Percentiles rank a stretch among this genome's conserved stretches.
Conservation (phyloP, 345 rosid species). For the Linum tenue region DNA sequence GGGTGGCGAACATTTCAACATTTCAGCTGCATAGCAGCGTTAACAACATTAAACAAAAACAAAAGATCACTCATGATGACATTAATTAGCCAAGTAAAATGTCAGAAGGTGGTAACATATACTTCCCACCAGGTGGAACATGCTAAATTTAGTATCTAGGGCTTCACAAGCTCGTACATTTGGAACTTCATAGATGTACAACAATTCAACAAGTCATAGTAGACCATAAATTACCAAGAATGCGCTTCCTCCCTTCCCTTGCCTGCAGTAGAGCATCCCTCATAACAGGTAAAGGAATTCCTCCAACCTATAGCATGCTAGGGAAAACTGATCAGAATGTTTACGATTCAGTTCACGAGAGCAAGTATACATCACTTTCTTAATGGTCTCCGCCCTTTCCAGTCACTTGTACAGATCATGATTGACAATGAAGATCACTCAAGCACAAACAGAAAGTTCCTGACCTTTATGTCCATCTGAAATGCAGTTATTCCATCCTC, state of each 20-base stretch:
- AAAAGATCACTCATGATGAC: neutral
- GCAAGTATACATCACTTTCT: too few relatives aligned
- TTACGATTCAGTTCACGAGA: neutral
- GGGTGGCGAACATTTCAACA: slow-evolving; percentile 76
- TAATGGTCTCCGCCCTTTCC: too few relatives aligned
- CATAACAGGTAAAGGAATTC: slow-evolving; percentile 79
- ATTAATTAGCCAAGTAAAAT: slow-evolving; percentile 1
- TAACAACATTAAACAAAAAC: neutral
- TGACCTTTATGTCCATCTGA: slow-evolving; percentile 99
- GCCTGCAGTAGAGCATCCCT: slow-evolving; percentile 80
- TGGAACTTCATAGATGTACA: neutral
- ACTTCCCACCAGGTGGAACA: neutral
- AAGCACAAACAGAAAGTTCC: slow-evolving; percentile 1
- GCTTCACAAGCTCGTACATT: neutral
- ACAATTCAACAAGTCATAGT: neutral
- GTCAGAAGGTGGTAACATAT: too few relatives aligned
- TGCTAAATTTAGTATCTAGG: neutral
- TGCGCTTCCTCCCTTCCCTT: slow-evolving; percentile 70
- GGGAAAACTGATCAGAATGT: slow-evolving; percentile 1
- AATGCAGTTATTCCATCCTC: slow-evolving; percentile 91
- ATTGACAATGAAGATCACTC: neutral
- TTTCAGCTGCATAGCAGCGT: slow-evolving; percentile 53
- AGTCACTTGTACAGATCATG: neutral
- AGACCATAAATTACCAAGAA: slow-evolving; percentile 51
- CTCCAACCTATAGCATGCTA: slow-evolving; percentile 55